Conservation (phyloP, 2,329 filamentous ascomycete genomes). For the Aureobasidium sp. region DNA sequence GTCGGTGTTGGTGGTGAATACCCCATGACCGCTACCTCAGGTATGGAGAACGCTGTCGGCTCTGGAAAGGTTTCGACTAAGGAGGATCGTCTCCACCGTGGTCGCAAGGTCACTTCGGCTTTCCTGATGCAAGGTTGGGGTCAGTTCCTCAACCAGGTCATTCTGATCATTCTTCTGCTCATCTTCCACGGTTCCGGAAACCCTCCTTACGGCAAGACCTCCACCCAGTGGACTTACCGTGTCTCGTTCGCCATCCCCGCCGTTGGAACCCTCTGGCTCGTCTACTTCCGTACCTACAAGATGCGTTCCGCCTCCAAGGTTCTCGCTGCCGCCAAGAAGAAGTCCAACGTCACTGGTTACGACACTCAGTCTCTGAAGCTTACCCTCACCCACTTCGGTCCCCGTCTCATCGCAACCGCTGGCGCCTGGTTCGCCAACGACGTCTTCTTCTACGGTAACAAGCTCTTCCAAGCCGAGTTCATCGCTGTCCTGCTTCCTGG, state of each 20-base stretch:
- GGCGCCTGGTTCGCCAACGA: constrained; percentile 94
- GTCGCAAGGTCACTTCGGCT: constrained; percentile 87
- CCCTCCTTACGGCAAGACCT: constrained; percentile 67
- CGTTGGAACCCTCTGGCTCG: constrained; percentile 83
- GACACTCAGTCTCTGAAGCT: constrained; percentile 73
- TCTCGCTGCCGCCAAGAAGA: constrained; percentile 74
- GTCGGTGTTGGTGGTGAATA: constrained; percentile 75
- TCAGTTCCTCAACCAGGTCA: constrained; percentile 85
- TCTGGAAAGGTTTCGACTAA: constrained; percentile 79
- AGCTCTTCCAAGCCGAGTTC: constrained; percentile 89
- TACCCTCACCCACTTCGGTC: constrained; percentile 76
- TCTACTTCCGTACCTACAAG: constrained; percentile 93
- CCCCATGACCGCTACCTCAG: constrained; percentile 90
- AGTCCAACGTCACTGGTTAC: constrained; percentile 81
- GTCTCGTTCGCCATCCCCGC: constrained; percentile 88
- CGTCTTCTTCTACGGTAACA: constrained; percentile 99
- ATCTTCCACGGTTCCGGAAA: constrained; percentile 77
- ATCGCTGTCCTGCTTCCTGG: constrained; percentile 69
- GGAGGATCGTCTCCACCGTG: constrained; percentile 89
- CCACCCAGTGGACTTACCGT: constrained; percentile 85
- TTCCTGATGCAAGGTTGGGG: constrained; percentile 99
- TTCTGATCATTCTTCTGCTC: constrained; percentile 77
- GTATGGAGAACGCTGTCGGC: constrained; percentile 86
- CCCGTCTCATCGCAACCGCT: constrained; percentile 76
- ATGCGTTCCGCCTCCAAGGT: constrained; percentile 85